Conservation (phyloP, 2,329 filamentous ascomycete species). For the Colletotrichum sublineola region DNA sequence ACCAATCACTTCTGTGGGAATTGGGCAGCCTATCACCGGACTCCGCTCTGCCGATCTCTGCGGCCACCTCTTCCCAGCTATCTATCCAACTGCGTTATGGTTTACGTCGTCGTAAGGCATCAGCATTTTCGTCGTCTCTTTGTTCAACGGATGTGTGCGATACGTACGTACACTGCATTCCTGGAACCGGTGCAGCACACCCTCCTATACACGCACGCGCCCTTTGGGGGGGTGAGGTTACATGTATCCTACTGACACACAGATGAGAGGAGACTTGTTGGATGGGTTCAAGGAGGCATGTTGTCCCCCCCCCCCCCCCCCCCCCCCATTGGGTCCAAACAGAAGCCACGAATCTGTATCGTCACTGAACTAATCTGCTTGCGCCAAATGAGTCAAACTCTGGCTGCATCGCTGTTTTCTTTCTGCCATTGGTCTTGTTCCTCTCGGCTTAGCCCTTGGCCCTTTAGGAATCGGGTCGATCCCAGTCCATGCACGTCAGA, state of each 20-base stretch:
- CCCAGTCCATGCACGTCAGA: constrained; percentile 24
- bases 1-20: constrained; percentile 37
- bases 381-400: neutral
- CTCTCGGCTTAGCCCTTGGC: neutral
- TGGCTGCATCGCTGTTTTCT: constrained; percentile 8
- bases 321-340: neutral
- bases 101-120: constrained; percentile 37
- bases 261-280: neutral
- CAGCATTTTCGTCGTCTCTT: constrained; percentile 25
- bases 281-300: neutral
- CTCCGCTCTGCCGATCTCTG: constrained; percentile 36
- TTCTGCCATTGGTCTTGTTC: constrained; percentile 34
- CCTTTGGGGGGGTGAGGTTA: neutral
- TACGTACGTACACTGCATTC: constrained; percentile 13
- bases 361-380: constrained; percentile 15
- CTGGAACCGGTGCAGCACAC: neutral
- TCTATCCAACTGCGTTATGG: constrained; percentile 21
- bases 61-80: constrained; percentile 19
- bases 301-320: neutral
- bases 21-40: constrained; percentile 41
- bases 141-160: neutral
- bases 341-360: constrained; percentile 37
- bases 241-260: constrained; percentile 8
- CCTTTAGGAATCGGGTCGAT: neutral
- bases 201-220: neutral